Conservation (phyloP, 2,329 filamentous ascomycete genomes). For the Calonectria honghensis region DNA sequence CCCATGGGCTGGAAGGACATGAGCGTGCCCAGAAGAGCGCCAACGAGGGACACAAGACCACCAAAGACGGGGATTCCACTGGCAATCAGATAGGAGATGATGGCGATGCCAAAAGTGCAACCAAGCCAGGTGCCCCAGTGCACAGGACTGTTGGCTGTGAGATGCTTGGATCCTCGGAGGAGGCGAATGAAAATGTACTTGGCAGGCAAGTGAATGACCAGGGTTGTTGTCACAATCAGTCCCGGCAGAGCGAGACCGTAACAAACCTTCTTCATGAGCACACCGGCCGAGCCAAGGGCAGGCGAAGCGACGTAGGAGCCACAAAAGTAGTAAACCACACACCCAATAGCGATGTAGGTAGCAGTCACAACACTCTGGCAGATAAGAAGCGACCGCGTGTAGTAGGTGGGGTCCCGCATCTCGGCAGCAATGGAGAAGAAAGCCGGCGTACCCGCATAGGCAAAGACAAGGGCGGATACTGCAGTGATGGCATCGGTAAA, state of each 20-base stretch:
- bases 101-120: conserved; percentile 44
- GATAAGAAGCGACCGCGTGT: conserved; percentile 53
- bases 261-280: conserved; percentile 64
- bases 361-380: conserved; percentile 55
- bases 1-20: conserved; percentile 53
- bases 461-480: conserved; percentile 60
- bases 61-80: conserved; percentile 47
- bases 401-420: conserved; percentile 57
- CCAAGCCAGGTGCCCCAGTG: conserved; percentile 36
- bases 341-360: conserved; percentile 59
- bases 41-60: conserved; percentile 51
- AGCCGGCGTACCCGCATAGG: conserved; percentile 61
- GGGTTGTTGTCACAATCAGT: conserved; percentile 53
- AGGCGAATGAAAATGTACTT: conserved; percentile 34
- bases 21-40: conserved; percentile 52
- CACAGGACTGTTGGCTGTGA: conserved; percentile 25
- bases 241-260: conserved; percentile 63
- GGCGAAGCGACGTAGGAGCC: conserved; percentile 68
- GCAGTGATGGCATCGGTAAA: conserved; percentile 59
- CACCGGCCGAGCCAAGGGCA: conserved; percentile 67
- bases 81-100: conserved; percentile 51
- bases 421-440: conserved; percentile 59
- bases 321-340: conserved; percentile 67
- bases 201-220: conserved; percentile 51
- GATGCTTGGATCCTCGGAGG: conserved; percentile 32